phyloP scores from a whole-genome alignment of 257 asterid genomes.

The Solanum bulbocastanum region DNA sequence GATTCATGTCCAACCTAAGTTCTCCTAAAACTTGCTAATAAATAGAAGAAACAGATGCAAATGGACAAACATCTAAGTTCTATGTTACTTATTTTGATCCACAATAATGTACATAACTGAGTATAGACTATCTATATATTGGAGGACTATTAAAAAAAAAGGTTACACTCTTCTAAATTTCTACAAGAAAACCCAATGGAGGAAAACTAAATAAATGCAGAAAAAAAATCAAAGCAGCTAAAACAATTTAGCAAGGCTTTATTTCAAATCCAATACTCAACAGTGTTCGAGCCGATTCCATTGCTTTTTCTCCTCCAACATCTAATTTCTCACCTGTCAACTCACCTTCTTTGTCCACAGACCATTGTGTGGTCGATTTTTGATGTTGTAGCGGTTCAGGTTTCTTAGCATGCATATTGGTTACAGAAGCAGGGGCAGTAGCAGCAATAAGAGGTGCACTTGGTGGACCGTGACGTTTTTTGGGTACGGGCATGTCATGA shows the following conservation, averaged over 20 bases:
- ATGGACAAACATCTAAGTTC: background rate
- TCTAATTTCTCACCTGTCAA: conserved; percentile 38
- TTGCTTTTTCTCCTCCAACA: conserved; percentile 26
- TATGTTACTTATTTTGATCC: conserved; percentile 6
- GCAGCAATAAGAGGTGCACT: conserved; percentile 26
- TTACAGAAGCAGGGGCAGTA: conserved; percentile 28
- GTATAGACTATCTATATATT: conserved; percentile 9
- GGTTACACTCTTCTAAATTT: conserved; percentile 5
- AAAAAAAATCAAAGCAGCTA: background rate
- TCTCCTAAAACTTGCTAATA: background rate
- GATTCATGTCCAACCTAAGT: background rate
- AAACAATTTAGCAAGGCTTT: conserved; percentile 50
- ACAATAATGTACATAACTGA: conserved; percentile 15
- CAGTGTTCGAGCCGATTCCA: conserved; percentile 51
- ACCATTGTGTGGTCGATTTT: conserved; percentile 35
- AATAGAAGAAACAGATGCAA: background rate
- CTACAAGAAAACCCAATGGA: conserved; percentile 4
- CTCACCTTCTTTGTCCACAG: conserved; percentile 52
- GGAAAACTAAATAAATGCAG: conserved; percentile 2
- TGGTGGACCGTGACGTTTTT: conserved; percentile 47
- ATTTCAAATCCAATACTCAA: conserved; percentile 70
- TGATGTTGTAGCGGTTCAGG: conserved; percentile 22
- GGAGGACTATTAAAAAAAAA: background rate
- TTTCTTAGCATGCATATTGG: conserved; percentile 14
- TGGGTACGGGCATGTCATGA: conserved; percentile 78